Evolutionary conservation across 805 yeast species (phyloP).

Genomic region (Kodamaea leandrae): DNA sequence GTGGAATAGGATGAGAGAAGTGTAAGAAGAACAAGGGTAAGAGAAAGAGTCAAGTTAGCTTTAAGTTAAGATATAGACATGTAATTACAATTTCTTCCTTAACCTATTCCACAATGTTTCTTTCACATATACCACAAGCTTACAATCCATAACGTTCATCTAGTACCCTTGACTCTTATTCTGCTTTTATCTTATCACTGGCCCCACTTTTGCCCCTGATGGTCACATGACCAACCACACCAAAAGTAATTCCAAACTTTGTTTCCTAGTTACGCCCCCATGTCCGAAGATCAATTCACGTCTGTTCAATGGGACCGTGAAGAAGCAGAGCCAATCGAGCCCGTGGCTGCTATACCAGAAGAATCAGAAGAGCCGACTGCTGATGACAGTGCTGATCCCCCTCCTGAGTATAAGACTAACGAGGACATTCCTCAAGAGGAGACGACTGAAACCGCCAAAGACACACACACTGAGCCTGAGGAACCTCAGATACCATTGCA

Average conservation of each 20-base stretch:
- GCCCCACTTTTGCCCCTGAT: conserved; percentile 1
- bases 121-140: no score
- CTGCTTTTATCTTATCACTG: no score
- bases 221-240: background rate
- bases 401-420: conserved; percentile 1
- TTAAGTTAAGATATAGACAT: no score
- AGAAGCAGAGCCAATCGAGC: conserved; percentile 20
- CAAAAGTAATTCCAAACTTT: background rate
- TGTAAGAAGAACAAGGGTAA: no score
- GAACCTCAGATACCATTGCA: background rate
- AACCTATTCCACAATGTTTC: no score
- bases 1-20: no score
- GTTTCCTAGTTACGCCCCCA: conserved; percentile 11
- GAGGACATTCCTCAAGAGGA: conserved; percentile 4
- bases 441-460: background rate
- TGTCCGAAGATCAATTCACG: conserved; percentile 50
- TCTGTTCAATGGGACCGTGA: conserved; percentile 59
- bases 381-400: background rate
- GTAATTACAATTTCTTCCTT: no score
- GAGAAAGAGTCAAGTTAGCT: no score
- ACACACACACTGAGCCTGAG: background rate
- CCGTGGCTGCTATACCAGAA: conserved; percentile 5
- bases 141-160: no score
- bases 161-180: no score
- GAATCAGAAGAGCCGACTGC: conserved; percentile 2